Evolutionary conservation across 768 basidiomycete species (phyloP), one percentile per base, ranked within the genome.

Genomic region (Rhodocollybia butyracea): DNA sequence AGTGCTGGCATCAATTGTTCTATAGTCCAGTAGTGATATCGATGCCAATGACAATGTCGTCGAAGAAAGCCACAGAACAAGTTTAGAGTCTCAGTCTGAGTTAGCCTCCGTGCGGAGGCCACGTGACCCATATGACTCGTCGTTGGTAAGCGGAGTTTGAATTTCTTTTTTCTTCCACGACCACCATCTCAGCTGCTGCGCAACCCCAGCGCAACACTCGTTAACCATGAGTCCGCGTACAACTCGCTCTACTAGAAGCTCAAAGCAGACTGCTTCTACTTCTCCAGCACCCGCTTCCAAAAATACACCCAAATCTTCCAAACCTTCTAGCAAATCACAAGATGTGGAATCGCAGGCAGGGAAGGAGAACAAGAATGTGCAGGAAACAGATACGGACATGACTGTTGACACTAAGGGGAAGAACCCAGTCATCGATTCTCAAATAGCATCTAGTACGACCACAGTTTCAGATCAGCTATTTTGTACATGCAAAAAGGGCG

Each of bases 401-500:
- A 56, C 55, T 3, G 62, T 63, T 55, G 67, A 63, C 29, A 63
- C 66, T 36, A 54, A 59, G 22, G 34, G 46, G 24, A 60, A 60
- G 32, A 1, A 31, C 3, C n/a, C 52, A 3, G 19, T 32, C 15
- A 15, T 31, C 21, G 51, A 57, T 38, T 22, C 27, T 19, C 30
- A 24, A 12, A n/a, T 6, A 8, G 15, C 31, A n/a, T 42, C 52
- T 24, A n/a, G n/a, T n/a, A n/a, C n/a, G n/a, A 32, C 5, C 26
- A 36, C 61, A 54, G 36, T 45, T 22, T 51, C 63, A 31, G 69
- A 68, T 46, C 57, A 67, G 13, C 63, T 71, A 6, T 75, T 80
- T 61, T 93, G 91, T 71, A 69, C 78, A 0, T 94, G 91, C 68
- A 75, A 77, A 22, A 78, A 79, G 46, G 80, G 78, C 36, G 86